These are phyloP conservation scores for Helianthus tuberosus DNA, from an alignment of 129 eudicot species.

Conservation along the genomic window DNA sequence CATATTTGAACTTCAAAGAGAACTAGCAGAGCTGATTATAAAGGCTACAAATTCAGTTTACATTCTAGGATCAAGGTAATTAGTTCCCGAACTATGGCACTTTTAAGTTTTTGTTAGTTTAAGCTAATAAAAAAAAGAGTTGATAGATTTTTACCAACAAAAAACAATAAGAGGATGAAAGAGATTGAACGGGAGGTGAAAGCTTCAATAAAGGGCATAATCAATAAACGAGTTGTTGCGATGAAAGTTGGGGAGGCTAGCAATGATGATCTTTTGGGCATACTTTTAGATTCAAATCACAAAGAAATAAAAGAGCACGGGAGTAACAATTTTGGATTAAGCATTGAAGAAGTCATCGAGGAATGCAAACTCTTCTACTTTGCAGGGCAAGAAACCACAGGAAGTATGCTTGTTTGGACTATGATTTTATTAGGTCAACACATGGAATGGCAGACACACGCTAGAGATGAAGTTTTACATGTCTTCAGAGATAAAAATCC, in stretches of 20 bases:
- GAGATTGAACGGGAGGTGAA: constrained; percentile 18
- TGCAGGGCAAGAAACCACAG: constrained; percentile 31
- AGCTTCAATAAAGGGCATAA: constrained; percentile 21
- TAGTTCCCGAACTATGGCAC: not conserved
- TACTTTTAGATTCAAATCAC: constrained; percentile 36
- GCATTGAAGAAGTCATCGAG: constrained; percentile 34
- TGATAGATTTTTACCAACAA: constrained; percentile 26
- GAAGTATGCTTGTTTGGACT: constrained; percentile 29
- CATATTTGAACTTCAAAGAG: constrained; percentile 36
- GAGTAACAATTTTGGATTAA: constrained; percentile 18
- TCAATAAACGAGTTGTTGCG: constrained; percentile 25
- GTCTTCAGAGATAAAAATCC: constrained; percentile 21
- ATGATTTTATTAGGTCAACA: constrained; percentile 33
- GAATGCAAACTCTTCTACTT: constrained; percentile 32
- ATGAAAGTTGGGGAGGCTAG: constrained; percentile 15
- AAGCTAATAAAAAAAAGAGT: not conserved
- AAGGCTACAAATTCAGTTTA: constrained; percentile 22
- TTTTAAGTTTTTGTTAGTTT: not conserved
- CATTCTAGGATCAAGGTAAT: constrained; percentile 38
- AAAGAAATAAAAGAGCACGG: constrained; percentile 23
- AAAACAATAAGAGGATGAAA: constrained; percentile 33
- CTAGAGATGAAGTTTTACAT: constrained; percentile 33
- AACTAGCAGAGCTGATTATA: constrained; percentile 21
- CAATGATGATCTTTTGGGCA: constrained; percentile 30
- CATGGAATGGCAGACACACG: constrained; percentile 28